A percentile compares a stretch with the other conserved stretches of the same genome.
Conservation (phyloP, 257 asterid genomes). For the Solanum stenotomum region DNA sequence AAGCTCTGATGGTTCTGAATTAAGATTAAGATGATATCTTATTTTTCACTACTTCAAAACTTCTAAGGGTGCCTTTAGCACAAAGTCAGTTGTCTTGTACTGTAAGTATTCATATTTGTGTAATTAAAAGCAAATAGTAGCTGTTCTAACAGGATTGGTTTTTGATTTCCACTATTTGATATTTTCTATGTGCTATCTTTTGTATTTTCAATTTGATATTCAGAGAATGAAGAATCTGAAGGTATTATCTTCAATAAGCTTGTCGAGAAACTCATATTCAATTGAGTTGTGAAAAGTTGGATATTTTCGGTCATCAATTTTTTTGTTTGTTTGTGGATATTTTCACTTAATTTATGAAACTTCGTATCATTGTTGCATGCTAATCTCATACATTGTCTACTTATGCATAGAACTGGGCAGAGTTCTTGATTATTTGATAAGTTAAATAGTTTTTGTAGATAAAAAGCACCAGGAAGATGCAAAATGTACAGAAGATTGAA, state of each 20-base stretch:
- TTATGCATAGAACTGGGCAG: background rate
- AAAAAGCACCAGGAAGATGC: background rate
- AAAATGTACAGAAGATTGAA: background rate
- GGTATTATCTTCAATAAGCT: background rate
- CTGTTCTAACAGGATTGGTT: background rate
- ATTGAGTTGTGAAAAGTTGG: background rate
- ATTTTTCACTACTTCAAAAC: background rate
- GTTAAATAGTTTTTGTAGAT: background rate
- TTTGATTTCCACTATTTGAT: background rate
- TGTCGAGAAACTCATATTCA: background rate
- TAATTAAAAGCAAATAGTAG: background rate
- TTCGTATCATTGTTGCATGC: background rate
- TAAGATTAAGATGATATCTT: background rate
- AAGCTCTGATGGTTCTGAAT: slow-evolving; percentile 28
- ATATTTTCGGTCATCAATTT: background rate
- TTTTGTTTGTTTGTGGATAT: too few relatives aligned
- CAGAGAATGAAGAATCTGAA: background rate
- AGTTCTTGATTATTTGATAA: background rate
- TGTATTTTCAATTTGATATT: background rate
- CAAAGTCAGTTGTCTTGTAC: background rate
- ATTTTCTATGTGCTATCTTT: background rate
- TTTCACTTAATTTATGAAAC: background rate
- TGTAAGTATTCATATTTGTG: background rate
- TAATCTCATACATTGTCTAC: background rate
- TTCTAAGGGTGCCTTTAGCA: background rate